These are phyloP conservation scores for Geotrichum reessii DNA, from an alignment of 1,139 yeast genomes.

Conservation along the genomic window DNA sequence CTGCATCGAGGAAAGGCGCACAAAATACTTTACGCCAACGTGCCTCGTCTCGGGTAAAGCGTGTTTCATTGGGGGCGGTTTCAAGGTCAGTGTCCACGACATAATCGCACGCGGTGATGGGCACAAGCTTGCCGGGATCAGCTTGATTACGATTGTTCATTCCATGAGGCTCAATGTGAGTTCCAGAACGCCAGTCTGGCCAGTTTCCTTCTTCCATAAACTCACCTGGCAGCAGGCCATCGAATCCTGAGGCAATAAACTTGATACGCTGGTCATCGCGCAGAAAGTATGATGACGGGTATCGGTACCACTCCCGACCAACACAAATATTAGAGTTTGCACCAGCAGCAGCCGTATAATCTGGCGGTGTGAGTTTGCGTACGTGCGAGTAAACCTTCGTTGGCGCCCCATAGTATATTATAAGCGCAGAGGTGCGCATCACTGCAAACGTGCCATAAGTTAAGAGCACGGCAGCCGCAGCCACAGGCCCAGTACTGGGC, in stretches of 20 bases:
- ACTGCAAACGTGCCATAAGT: slow-evolving; percentile 22
- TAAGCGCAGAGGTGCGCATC: slow-evolving; percentile 34
- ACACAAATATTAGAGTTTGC: slow-evolving; percentile 56
- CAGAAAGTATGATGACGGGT: slow-evolving; percentile 79
- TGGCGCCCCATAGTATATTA: slow-evolving; percentile 36
- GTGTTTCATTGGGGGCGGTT: slow-evolving; percentile 27
- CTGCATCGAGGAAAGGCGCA: slow-evolving; percentile 36
- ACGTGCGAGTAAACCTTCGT: slow-evolving; percentile 29
- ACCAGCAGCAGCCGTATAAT: slow-evolving; percentile 35
- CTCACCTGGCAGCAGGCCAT: slow-evolving; percentile 85
- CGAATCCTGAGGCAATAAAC: slow-evolving; percentile 72
- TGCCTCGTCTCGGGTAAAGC: slow-evolving; percentile 24
- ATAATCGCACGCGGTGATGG: slow-evolving; percentile 32
- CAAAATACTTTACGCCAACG: slow-evolving; percentile 37
- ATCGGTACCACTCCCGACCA: slow-evolving; percentile 94
- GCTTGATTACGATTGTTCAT: slow-evolving; percentile 69
- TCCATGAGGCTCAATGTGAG: slow-evolving; percentile 47
- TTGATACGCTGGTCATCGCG: slow-evolving; percentile 54
- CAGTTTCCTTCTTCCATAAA: slow-evolving; percentile 47
- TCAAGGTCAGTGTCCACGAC: slow-evolving; percentile 33
- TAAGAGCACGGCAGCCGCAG: slow-evolving; percentile 1
- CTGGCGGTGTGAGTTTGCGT: not conserved
- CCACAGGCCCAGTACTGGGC: not conserved
- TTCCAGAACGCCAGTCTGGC: slow-evolving; percentile 20
- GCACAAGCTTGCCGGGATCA: slow-evolving; percentile 29